Conservation (phyloP, 495 filamentous ascomycete genomes). For the Hypoxylon fragiforme region DNA sequence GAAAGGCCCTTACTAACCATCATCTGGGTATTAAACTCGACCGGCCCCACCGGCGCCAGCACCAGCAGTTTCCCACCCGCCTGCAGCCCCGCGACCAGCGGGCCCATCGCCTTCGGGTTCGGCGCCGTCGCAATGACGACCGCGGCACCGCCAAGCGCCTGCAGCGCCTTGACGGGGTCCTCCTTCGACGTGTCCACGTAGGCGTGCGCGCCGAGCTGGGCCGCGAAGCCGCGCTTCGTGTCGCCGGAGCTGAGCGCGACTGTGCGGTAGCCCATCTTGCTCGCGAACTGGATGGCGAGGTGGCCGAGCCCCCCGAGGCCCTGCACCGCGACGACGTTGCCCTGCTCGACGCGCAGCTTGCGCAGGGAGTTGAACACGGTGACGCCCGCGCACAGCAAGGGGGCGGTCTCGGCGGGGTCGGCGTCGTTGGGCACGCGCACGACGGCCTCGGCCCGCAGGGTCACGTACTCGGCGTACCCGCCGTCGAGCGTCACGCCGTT, state of each 20-base stretch:
- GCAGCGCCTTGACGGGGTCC: conserved; percentile 54
- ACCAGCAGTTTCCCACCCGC: conserved; percentile 62
- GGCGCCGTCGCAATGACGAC: conserved; percentile 68
- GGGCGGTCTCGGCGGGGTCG: conserved; percentile 63
- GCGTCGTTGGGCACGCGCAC: conserved; percentile 62
- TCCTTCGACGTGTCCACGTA: conserved; percentile 65
- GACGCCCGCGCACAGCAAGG: conserved; percentile 72
- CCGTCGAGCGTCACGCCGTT: conserved; percentile 59
- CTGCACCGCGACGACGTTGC: conserved; percentile 64
- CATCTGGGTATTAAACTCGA: conserved; percentile 53
- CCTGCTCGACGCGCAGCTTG: conserved; percentile 58
- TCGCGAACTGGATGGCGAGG: conserved; percentile 67
- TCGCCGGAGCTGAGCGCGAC: conserved; percentile 62
- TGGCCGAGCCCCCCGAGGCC: conserved; percentile 70
- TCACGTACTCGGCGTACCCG: conserved; percentile 67
- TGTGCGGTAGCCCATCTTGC: conserved; percentile 65
- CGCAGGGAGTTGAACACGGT: conserved; percentile 74
- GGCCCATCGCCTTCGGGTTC: conserved; percentile 54
- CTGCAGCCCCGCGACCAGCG: conserved; percentile 59
- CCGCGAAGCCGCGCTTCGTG: conserved; percentile 62
- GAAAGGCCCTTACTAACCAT: conserved; percentile 55
- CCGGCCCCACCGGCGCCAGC: conserved; percentile 56
- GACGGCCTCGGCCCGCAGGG: conserved; percentile 63
- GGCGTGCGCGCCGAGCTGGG: conserved; percentile 65
- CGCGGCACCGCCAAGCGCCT: conserved; percentile 62